Evolutionary conservation across 2,329 filamentous ascomycete genomes (phyloP), one percentile per base, ranked within the genome.

Genomic region (Sporothrix sp.): DNA sequence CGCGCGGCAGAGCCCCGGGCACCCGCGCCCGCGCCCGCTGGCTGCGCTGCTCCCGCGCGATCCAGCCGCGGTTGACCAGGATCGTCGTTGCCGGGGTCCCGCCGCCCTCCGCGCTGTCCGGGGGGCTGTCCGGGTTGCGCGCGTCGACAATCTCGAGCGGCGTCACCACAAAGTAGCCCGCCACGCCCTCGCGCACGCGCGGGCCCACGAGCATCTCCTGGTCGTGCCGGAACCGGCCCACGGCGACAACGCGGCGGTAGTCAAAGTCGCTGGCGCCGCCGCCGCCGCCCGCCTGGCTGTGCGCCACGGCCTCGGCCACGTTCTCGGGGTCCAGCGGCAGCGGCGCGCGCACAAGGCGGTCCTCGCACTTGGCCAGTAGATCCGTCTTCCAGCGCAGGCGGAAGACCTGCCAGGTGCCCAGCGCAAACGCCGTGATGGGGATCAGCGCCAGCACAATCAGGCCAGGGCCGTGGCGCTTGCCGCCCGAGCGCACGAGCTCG

Each of bases 161-260:
- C 39, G 93, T 98, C 21, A 98, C 72, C 33, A 98, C 91, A 61
- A 94, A 79, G 68, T 82, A 98, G 2, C 93, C 93, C 63, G 95
- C 84, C 62, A 91, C 79, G 11, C 91, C 91, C 56, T 98, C 91
- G 55, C 82, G 78, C 71, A 95, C 81, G 43, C 93, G 81, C 52
- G 93, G 93, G 1, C 93, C 93, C 53, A 98, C 82, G 48, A 98
- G 74, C 90, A 98, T 98, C 72, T 98, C 93, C 65, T 86, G 81
- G 64, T 96, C 90, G 67, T 98, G 93, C 35, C 85, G 73, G 58
- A 88, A 82, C 51, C 67, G 71, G 9, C 93, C 93, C 0, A 72
- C 79, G 10, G 88, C 84, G 56, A 79, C 77, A 45, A 98, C 86
- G 51, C 87, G 79, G 54, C 93, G 79, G 70, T 91, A 96, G 66